These are phyloP conservation scores for Beta lomatogona DNA, from an alignment of 179 eudicot species.

Conservation along the genomic window DNA sequence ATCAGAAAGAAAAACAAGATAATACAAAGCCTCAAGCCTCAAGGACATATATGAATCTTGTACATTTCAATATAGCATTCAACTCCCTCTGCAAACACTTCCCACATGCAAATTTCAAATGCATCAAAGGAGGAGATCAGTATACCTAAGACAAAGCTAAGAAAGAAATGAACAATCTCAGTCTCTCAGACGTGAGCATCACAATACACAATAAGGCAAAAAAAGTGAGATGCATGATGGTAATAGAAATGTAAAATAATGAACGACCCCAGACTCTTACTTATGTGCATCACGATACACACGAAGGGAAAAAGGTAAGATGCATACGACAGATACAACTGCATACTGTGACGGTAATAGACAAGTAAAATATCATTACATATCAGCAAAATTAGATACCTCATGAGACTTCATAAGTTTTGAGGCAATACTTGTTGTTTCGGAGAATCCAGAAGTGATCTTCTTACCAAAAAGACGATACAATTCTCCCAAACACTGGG, in stretches of 20 bases:
- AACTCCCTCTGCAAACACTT: background rate
- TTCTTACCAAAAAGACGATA: slow-evolving; percentile 81
- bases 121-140: background rate
- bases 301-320: background rate
- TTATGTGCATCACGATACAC: background rate
- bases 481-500: slow-evolving; percentile 90
- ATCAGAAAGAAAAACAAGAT: too few species aligned
- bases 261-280: background rate
- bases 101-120: background rate
- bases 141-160: background rate
- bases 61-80: background rate
- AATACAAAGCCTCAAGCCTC: background rate
- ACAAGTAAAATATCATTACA: slow-evolving; percentile 2
- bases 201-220: background rate
- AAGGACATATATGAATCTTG: background rate
- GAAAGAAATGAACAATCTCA: slow-evolving; percentile 2
- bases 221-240: background rate
- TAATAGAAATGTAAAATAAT: background rate
- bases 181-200: background rate
- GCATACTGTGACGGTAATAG: background rate
- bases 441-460: slow-evolving; percentile 88
- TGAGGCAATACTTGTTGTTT: slow-evolving; percentile 73
- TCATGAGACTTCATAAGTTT: slow-evolving; percentile 85
- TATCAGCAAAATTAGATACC: slow-evolving; percentile 45
- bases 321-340: background rate